A percentile compares a stretch with the other conserved stretches of the same genome.
Evolutionary conservation across 495 filamentous ascomycete species (phyloP).

Genomic region (Rhypophila decipiens): DNA sequence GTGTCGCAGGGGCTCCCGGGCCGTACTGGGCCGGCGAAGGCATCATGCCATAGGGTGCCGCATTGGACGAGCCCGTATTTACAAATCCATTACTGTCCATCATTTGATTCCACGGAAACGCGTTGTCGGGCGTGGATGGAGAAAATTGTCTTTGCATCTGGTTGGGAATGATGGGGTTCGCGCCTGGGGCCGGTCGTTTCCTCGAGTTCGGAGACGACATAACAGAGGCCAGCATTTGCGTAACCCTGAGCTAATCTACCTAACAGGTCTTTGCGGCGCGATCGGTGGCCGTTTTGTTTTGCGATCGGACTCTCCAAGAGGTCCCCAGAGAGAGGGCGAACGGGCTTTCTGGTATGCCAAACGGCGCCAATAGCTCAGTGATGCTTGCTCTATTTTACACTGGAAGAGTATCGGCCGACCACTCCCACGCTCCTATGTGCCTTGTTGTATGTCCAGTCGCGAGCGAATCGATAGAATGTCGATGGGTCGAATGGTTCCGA

Average conservation of each 20-base stretch:
- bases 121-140: slow-evolving; percentile 32
- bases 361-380: too few relatives aligned
- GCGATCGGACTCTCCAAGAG: too few relatives aligned
- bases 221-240: slow-evolving; percentile 27
- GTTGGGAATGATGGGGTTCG: slow-evolving; percentile 51
- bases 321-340: too few relatives aligned
- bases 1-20: slow-evolving; percentile 21
- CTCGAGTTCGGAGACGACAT: slow-evolving; percentile 50
- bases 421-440: too few relatives aligned
- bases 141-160: slow-evolving; percentile 39
- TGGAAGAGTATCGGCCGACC: too few relatives aligned
- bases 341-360: too few relatives aligned
- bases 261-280: background rate
- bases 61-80: slow-evolving; percentile 23
- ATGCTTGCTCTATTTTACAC: too few relatives aligned
- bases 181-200: slow-evolving; percentile 71
- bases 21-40: slow-evolving; percentile 38
- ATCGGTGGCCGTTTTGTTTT: background rate
- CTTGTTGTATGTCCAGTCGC: too few relatives aligned
- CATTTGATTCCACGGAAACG: slow-evolving; percentile 33
- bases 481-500: too few relatives aligned
- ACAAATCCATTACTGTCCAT: slow-evolving; percentile 26
- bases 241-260: slow-evolving; percentile 1
- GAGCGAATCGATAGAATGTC: too few relatives aligned
- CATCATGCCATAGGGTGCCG: slow-evolving; percentile 38